Evolutionary conservation across 2,329 filamentous ascomycete genomes (phyloP).

Genomic region (Rhinocladiella similis): DNA sequence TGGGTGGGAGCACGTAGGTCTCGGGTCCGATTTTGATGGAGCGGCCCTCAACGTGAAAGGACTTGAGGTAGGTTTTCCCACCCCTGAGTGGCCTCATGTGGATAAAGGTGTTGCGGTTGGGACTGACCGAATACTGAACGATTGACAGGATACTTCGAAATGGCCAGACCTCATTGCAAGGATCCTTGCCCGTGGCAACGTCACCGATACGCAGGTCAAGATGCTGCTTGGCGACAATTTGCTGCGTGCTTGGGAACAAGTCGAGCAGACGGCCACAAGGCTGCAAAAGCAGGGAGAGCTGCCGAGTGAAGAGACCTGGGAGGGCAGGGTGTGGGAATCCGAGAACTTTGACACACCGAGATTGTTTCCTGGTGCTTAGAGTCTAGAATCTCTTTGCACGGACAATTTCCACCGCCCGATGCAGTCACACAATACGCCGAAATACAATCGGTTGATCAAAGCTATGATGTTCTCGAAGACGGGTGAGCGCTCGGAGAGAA

Average conservation of each 20-base stretch:
- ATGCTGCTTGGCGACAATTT: constrained; percentile 15
- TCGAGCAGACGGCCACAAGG: constrained; percentile 22
- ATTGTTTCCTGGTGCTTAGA: background rate
- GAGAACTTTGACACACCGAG: constrained; percentile 1
- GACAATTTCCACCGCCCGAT: too few relatives aligned
- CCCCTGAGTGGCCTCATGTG: too few relatives aligned
- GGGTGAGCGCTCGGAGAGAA: too few relatives aligned
- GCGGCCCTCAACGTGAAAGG: constrained; percentile 28
- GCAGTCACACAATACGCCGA: too few relatives aligned
- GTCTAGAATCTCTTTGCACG: too few relatives aligned
- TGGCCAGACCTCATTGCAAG: constrained; percentile 26
- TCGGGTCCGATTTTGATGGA: constrained; percentile 88
- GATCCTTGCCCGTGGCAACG: constrained; percentile 18
- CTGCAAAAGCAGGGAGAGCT: constrained; percentile 24
- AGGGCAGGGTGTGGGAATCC: constrained; percentile 9
- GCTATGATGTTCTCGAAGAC: too few relatives aligned
- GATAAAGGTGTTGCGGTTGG: too few relatives aligned
- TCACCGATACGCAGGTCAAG: constrained; percentile 11
- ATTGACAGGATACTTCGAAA: constrained; percentile 16
- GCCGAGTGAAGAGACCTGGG: constrained; percentile 25
- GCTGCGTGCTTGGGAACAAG: constrained; percentile 26
- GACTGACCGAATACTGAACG: background rate
- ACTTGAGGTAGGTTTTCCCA: constrained; percentile 21
- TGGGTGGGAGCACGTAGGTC: constrained; percentile 82
- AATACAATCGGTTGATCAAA: too few relatives aligned